Base-by-base conservation (phyloP, 192 early-diverging fungal species). In the Thamnidium elegans region DNA sequence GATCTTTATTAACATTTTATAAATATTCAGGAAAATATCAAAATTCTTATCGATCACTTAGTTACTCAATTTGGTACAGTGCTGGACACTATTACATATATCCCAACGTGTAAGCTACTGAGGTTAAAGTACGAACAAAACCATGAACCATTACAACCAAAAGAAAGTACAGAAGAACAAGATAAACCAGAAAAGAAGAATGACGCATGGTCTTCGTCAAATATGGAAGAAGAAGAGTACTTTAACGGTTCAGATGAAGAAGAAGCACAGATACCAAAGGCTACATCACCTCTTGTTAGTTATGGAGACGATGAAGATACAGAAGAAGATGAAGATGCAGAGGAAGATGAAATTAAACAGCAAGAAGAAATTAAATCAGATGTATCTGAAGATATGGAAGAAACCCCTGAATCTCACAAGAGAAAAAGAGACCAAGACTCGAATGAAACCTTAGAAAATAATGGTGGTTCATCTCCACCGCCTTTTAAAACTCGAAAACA, bases 151-250 rank as follows among this genome's bases (percentile, higher is more conserved):
- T 78, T 79, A 13, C 65, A 63, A 39, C 17, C 42, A 42, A 6
- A 72, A 23, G 66, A 79, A 34, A 59, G 64, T 19, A 60, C 26
- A 30, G n/a, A 3, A 19, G 26, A 32, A 30, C 53, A 7, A 21
- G 26, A 32, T 31, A 15, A 54, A 46, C 26, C 26, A 1, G 26
- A 26, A 26, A 26, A 26, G 26, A 26, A 26, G 26, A 26, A 26
- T 26, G 26, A 26, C 26, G 26, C 26, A 2, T 26, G 26, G 26
- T 26, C 26, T 26, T 26, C 26, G 26, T 26, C 26, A 26, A 26
- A 26, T 26, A 26, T 26, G 21, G 84, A 82, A 26, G 92, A 96
- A 54, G 91, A 96, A 52, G 89, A 87, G 4, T 95, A 93, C 65
- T 90, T 95, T 67, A 83, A 92, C 45, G 72, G 82, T 7, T 78